Evolutionary conservation across 306 rosid genomes (phyloP), one percentile per base, ranked within the genome.

Genomic region (Prinsepia uniflora): DNA sequence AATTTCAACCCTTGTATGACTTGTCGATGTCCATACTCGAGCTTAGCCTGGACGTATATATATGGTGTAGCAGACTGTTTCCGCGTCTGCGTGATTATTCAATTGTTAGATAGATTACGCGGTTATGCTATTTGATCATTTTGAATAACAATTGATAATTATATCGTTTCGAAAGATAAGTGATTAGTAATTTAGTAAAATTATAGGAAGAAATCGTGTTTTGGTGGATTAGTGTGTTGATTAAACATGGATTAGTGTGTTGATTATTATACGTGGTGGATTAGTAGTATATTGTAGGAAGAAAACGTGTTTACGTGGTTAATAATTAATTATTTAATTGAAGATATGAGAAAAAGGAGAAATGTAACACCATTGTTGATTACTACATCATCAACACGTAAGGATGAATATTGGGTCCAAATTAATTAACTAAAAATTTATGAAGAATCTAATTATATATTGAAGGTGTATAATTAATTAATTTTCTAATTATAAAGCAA

Each of bases 401-500:
- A 59, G 64, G 19, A 30, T 59, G 64, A 59, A 34, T 34, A 14
- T 59, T 24, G 11, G 40, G 64, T 59, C 44, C 11, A 59, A 6
- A 34, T 2, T 34, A 30, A 49, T 12, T 46, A 12, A 46, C 13
- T 1, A 46, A 46, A 46, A 4, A 45, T 3, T 45, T 9, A 15
- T 3, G 0, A 52, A n/a, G 11, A 52, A 5, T 8, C 0, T 5
- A n/a, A 7, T 15, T 52, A 6, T 0, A 50, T 50, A 50, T 52
- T 14, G 30, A 48, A 47, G 44, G 36, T 48, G 36, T 8, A 68
- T 69, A 69, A 20, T 69, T 14, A 15, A 11, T 52, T 12, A 24
- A 24, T 24, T 30, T 40, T 70, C 64, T 42, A 47, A 70, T 13
- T 56, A 43, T 22, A 56, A 70, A 56, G 74, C 65, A 56, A 70